Evolutionary conservation across 805 yeast genomes (phyloP).

Genomic region (Nakazawaea populi): DNA sequence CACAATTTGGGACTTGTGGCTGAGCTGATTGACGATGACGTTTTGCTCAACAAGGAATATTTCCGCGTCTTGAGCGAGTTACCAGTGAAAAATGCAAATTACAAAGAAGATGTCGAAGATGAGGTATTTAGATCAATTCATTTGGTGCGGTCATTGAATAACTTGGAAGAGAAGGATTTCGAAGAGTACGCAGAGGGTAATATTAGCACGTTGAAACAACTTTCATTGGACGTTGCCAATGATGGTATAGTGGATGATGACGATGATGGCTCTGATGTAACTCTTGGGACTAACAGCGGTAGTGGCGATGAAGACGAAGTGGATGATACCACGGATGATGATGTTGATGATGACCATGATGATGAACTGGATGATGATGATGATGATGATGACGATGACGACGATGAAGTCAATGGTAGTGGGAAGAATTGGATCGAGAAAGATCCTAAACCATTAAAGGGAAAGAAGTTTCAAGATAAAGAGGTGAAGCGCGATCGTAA

Average conservation of each 20-base stretch:
- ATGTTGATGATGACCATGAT: slow-evolving; percentile 20
- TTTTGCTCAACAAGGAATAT: slow-evolving; percentile 18
- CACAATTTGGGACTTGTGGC: slow-evolving; percentile 31
- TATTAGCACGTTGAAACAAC: slow-evolving; percentile 59
- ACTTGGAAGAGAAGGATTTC: slow-evolving; percentile 87
- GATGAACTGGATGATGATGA: slow-evolving; percentile 25
- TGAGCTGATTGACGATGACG: slow-evolving; percentile 32
- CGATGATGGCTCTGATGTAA: slow-evolving; percentile 17
- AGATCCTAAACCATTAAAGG: slow-evolving; percentile 37
- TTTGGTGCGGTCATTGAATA: slow-evolving; percentile 71
- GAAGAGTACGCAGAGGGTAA: slow-evolving; percentile 74
- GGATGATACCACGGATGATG: slow-evolving; percentile 14
- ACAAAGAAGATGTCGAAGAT: slow-evolving; percentile 61
- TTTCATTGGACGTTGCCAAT: slow-evolving; percentile 41
- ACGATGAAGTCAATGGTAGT: slow-evolving; percentile 22
- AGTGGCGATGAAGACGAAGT: slow-evolving; percentile 18
- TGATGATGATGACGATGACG: slow-evolving; percentile 27
- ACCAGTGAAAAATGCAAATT: slow-evolving; percentile 49
- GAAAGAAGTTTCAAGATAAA: slow-evolving; percentile 76
- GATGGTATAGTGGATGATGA: slow-evolving; percentile 25
- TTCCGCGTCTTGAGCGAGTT: slow-evolving; percentile 38
- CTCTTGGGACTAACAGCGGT: slow-evolving; percentile 1
- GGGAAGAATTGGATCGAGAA: slow-evolving; percentile 36
- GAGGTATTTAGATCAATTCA: slow-evolving; percentile 82
- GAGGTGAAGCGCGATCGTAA: slow-evolving; percentile 73